Percentiles rank a stretch among this genome's conserved stretches.
Conservation (phyloP, 1,139 yeast species). For the Suhomyces ambrosiae region DNA sequence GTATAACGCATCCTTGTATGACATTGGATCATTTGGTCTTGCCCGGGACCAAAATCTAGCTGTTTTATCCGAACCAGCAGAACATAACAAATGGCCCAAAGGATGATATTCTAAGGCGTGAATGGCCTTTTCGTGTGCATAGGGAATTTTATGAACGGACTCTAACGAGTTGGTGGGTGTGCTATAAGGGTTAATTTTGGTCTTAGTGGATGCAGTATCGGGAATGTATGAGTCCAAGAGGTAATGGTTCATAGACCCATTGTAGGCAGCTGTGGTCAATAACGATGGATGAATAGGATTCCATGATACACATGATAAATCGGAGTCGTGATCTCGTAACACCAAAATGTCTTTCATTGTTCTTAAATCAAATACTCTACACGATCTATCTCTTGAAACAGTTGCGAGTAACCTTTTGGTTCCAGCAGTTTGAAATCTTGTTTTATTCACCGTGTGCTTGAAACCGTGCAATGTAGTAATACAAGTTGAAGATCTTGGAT, state of each 20-base stretch:
- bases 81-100: constrained; percentile 83
- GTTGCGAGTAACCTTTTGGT: constrained; percentile 75
- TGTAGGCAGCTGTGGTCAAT: constrained; percentile 84
- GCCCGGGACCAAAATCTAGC: constrained; percentile 96
- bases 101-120: constrained; percentile 93
- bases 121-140: constrained; percentile 92
- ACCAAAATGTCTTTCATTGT: constrained; percentile 77
- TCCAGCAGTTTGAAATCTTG: constrained; percentile 78
- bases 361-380: constrained; percentile 83
- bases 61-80: constrained; percentile 92
- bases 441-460: constrained; percentile 87
- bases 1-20: constrained; percentile 80
- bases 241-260: constrained; percentile 84
- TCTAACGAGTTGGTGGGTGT: constrained; percentile 26
- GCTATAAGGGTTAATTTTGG: constrained; percentile 8
- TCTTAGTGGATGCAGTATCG: constrained; percentile 22
- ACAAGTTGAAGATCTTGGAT: constrained; percentile 77
- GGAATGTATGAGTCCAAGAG: constrained; percentile 57
- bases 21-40: constrained; percentile 84
- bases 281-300: constrained; percentile 85
- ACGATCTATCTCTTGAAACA: constrained; percentile 85
- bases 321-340: constrained; percentile 80
- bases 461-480: constrained; percentile 85
- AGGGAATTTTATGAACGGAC: constrained; percentile 71
- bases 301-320: constrained; percentile 86